Base-by-base conservation (phyloP, 1,139 yeast genomes). In the Yamadazyma atmosphaerica region DNA sequence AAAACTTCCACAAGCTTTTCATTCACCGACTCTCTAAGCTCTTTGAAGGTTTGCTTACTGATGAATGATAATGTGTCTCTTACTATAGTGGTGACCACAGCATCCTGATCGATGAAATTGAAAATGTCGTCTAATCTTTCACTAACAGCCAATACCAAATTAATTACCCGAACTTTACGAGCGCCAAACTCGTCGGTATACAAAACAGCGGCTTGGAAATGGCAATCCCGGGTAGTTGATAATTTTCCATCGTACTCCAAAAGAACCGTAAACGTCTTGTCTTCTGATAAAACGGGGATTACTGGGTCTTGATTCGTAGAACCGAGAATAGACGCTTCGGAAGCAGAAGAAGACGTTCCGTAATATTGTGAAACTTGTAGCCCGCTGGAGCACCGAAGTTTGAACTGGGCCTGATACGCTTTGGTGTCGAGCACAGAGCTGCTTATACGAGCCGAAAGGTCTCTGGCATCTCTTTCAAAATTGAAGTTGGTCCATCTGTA, bases 381-480 rank as follows among this genome's bases (percentile, higher is more conserved):
- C 0, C 98, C 98, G 46, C 78, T 82, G 1, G 97, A 88, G 52
- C 94, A 86, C 48, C 99, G 83, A 29, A 89, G 77, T 56, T 89
- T 89, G 49, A 92, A 65, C 51, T 85, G 84, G 3, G 86, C 92
- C 58, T 87, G 95, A 52, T 85, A 84, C 4, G 95, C 98, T 11
- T 68, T 56, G 1, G 68, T 51, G 38, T 68, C 68, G 15, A 62
- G 52, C 7, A 83, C 66, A 2, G 77, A 66, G 29, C 68, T 63
- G 28, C 68, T 67, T 50, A 86, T 69, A 30, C 84, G 86, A 30
- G 82, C 78, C 12, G 81, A 74, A 39, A 88, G 70, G 14, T 77
- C 69, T 17, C 80, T 63, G 16, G 87, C 89, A 56, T 92, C 97
- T 39, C 88, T 68, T 41, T 81, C 83, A 21, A 78, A 66, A 36